Conservation (phyloP, 768 basidiomycete species). For the Cystobasidium onofrii region DNA sequence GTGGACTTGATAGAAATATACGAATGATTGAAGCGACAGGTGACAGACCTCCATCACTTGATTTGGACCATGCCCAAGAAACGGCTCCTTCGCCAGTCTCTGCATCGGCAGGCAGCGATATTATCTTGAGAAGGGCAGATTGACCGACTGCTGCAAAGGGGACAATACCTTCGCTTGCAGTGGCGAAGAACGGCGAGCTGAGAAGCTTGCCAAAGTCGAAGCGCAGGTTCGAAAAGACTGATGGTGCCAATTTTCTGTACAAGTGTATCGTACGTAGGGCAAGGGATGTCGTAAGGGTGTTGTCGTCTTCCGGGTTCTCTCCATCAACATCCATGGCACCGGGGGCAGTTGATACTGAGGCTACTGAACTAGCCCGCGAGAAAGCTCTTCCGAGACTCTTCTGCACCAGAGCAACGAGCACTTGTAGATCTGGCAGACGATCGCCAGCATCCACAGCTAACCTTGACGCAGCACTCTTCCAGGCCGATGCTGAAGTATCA, state of each 20-base stretch:
- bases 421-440: slow-evolving; percentile 76
- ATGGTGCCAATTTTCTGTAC: slow-evolving; percentile 68
- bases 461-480: not conserved
- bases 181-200: slow-evolving; percentile 44
- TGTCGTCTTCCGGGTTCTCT: slow-evolving; percentile 46
- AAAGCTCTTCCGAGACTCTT: slow-evolving; percentile 43
- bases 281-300: slow-evolving; percentile 60
- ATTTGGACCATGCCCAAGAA: slow-evolving; percentile 19
- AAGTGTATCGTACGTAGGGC: slow-evolving; percentile 72
- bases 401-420: slow-evolving; percentile 73
- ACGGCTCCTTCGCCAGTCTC: slow-evolving; percentile 23
- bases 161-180: slow-evolving; percentile 47
- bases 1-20: slow-evolving; percentile 53
- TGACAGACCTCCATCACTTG: slow-evolving; percentile 41
- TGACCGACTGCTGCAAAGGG: slow-evolving; percentile 66
- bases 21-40: slow-evolving; percentile 64
- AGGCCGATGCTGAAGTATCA: not conserved
- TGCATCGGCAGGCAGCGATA: slow-evolving; percentile 66
- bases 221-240: slow-evolving; percentile 63
- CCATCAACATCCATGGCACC: slow-evolving; percentile 43
- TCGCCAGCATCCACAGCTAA: slow-evolving; percentile 2
- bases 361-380: slow-evolving; percentile 40
- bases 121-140: slow-evolving; percentile 64
- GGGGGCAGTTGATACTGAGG: slow-evolving; percentile 37
- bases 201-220: slow-evolving; percentile 76